phyloP scores from a whole-genome alignment of 805 yeast genomes.

The Kregervanrija fluxuum region DNA sequence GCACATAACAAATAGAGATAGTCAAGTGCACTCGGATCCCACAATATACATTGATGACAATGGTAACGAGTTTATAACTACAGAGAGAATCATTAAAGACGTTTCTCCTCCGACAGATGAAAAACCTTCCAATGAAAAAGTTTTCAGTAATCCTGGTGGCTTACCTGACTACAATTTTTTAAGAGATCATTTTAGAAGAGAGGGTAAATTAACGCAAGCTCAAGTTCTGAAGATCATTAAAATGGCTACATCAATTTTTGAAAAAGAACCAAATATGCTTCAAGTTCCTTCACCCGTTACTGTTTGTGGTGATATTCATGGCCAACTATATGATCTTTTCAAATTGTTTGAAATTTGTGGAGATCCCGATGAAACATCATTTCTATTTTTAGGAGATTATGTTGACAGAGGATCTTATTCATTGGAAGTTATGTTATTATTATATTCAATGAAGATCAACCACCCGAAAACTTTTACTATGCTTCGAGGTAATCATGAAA shows the following conservation, averaged over 20 bases:
- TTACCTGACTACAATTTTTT: conserved; percentile 69
- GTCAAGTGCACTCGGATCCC: conserved; percentile 23
- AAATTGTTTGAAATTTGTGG: conserved; percentile 93
- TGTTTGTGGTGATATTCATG: conserved; percentile 96
- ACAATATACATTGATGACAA: conserved; percentile 46
- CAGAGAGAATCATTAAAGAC: conserved; percentile 45
- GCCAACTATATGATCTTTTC: conserved; percentile 86
- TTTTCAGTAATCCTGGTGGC: conserved; percentile 53
- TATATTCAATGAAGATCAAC: conserved; percentile 73
- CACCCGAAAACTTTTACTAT: conserved; percentile 70
- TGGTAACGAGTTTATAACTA: conserved; percentile 49
- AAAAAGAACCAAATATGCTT: conserved; percentile 71
- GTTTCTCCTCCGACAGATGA: conserved; percentile 63
- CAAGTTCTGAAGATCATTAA: conserved; percentile 65
- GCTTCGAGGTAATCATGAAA: conserved; percentile 92
- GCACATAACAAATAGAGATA: conserved; percentile 16
- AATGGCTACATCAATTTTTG: conserved; percentile 56
- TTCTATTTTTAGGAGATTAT: conserved; percentile 86
- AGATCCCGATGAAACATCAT: conserved; percentile 65
- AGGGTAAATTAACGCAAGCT: conserved; percentile 68
- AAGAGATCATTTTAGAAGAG: conserved; percentile 65
- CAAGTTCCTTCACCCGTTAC: conserved; percentile 88
- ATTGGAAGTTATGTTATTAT: conserved; percentile 68
- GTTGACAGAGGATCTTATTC: conserved; percentile 93
- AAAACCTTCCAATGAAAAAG: conserved; percentile 59